These are phyloP conservation scores for Corynespora cassiicola DNA, from an alignment of 2,329 filamentous ascomycete genomes.

Conservation along the genomic window DNA sequence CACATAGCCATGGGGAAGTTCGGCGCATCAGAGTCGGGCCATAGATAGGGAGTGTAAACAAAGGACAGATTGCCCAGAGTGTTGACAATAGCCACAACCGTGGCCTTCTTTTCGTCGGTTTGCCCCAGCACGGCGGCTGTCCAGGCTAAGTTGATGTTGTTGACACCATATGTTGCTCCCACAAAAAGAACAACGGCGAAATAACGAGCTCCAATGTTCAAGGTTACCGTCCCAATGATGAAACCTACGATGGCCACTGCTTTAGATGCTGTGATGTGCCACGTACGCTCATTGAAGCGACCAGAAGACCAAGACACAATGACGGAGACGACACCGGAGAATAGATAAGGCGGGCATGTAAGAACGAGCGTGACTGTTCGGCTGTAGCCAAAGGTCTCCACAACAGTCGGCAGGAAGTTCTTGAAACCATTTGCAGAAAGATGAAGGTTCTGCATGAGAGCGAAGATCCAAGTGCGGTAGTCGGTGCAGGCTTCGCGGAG, in stretches of 20 bases:
- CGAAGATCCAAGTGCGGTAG: conserved; percentile 21
- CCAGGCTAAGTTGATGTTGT: conserved; percentile 48
- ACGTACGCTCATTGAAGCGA: conserved; percentile 36
- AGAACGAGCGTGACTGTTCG: conserved; percentile 35
- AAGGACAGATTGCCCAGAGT: conserved; percentile 46
- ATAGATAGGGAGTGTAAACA: conserved; percentile 42
- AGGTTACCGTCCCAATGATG: conserved; percentile 29
- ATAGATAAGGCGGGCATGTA: conserved; percentile 38
- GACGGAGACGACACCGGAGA: conserved; percentile 31
- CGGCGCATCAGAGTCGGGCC: conserved; percentile 26
- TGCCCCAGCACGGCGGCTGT: conserved; percentile 45
- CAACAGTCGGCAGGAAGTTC: conserved; percentile 43
- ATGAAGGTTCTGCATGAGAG: conserved; percentile 24
- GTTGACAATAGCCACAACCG: conserved; percentile 48
- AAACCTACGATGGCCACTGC: conserved; percentile 36
- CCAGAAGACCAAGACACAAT: conserved; percentile 31
- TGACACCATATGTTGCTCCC: conserved; percentile 35
- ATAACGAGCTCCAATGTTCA: conserved; percentile 38
- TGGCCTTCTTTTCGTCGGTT: conserved; percentile 51
- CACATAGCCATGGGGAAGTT: conserved; percentile 24
- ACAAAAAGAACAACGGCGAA: conserved; percentile 42
- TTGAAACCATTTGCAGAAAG: conserved; percentile 26
- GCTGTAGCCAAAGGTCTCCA: conserved; percentile 37
- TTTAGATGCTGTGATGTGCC: conserved; percentile 38
- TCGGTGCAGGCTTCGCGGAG: conserved; percentile 19